Evolutionary conservation across 164 flowering plant species (phyloP), one percentile per base, ranked within the genome.

Genomic region (Dillenia turbinata): DNA sequence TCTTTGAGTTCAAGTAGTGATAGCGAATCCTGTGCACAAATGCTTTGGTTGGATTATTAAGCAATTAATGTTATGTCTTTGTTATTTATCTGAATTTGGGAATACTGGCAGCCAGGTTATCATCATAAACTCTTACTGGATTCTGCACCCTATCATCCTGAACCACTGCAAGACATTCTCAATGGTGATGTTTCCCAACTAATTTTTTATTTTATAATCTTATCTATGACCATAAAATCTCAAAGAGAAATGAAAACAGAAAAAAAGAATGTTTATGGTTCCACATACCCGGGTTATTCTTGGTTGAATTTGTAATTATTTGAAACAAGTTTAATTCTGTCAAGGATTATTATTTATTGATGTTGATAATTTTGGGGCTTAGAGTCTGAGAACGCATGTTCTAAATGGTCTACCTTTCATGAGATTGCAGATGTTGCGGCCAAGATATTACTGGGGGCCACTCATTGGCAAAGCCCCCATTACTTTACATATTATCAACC

Each of bases 131-230:
- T 93, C 52, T 51, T 93, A 64, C 98, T 97, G 1, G 86, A 80
- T 75, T 81, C 90, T 65, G 92, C 95, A 0, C 98, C 98, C 11
- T 49, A 55, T 65, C 81, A 72, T 47, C 91, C 97, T n/a, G 97
- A 93, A 68, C 65, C 83, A 8, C 70, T 90, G 74, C 76, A 88
- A 68, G 63, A 79, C 66, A 81, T 93, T 69, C 81, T 90, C 68
- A 78, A 83, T 67, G 97, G 98, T 88, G 73, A 75, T 71, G 51
- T 66, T 65, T 53, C 62, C 73, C 61, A 54, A 13, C 48, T 62
- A 17, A 19, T 12, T 66, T 61, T 43, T 62, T 16, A 9, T 19
- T 55, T 15, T 60, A 54, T 65, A 26, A 5, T 26, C 5, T 26
- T 26, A 1, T 26, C 33, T 2, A 26, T 26, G 2, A 26, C 33